These are phyloP conservation scores for Lactarius deliciosus DNA, from an alignment of 768 basidiomycete species.

Conservation along the genomic window DNA sequence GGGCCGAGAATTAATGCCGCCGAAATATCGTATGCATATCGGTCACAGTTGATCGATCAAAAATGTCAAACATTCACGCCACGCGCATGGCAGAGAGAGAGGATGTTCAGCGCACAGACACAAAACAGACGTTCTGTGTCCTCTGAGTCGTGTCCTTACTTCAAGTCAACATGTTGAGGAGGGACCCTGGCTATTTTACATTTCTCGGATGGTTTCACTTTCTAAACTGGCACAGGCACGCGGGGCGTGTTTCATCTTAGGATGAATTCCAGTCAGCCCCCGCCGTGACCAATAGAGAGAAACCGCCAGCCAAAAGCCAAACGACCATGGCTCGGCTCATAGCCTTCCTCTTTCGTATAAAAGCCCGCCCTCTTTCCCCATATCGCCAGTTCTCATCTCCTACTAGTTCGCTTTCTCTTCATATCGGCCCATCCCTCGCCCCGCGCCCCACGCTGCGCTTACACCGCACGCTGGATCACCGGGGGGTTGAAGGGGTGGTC, in stretches of 20 bases:
- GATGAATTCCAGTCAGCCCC: background rate
- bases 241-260: background rate
- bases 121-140: background rate
- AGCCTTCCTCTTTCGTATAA: background rate
- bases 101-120: background rate
- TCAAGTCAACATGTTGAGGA: background rate
- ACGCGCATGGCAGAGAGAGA: background rate
- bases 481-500: background rate
- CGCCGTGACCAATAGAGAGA: background rate
- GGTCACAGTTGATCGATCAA: background rate
- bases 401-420: background rate
- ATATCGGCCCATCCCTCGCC: background rate
- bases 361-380: background rate
- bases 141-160: background rate
- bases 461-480: background rate
- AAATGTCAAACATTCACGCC: background rate
- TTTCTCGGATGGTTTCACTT: background rate
- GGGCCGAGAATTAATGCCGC: background rate
- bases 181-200: background rate
- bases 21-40: background rate
- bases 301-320: background rate
- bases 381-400: background rate
- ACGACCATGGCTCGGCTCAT: background rate
- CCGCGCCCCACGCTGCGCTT: background rate
- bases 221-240: background rate